These are phyloP conservation scores for Debaryomycetaceae sp. DNA, from an alignment of 1,139 yeast species.

Conservation along the genomic window DNA sequence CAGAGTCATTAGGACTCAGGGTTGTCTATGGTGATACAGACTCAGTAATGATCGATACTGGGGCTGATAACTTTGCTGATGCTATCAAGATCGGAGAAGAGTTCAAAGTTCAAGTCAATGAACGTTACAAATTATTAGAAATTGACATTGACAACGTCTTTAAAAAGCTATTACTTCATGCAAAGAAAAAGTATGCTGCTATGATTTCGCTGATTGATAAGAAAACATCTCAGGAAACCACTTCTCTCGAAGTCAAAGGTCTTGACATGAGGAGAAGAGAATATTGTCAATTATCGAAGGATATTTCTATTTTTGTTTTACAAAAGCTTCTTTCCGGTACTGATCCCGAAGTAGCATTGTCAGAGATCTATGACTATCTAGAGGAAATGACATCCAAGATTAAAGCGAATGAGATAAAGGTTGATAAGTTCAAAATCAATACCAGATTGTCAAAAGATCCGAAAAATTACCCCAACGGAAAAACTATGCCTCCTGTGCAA, in stretches of 20 bases:
- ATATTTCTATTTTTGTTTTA: slow-evolving; percentile 73
- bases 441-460: slow-evolving; percentile 79
- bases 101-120: slow-evolving; percentile 83
- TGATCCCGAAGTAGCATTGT: slow-evolving; percentile 76
- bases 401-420: slow-evolving; percentile 56
- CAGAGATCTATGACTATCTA: slow-evolving; percentile 69
- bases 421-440: slow-evolving; percentile 67
- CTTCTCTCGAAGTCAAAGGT: slow-evolving; percentile 85
- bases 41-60: slow-evolving; percentile 97
- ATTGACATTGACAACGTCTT: slow-evolving; percentile 95
- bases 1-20: slow-evolving; percentile 75
- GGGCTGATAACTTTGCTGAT: slow-evolving; percentile 62
- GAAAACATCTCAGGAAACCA: slow-evolving; percentile 47
- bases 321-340: slow-evolving; percentile 67
- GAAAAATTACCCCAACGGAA: slow-evolving; percentile 68
- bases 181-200: slow-evolving; percentile 99
- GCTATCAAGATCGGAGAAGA: slow-evolving; percentile 83
- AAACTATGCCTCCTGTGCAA: slow-evolving; percentile 88
- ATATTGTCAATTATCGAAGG: slow-evolving; percentile 88
- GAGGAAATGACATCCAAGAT: slow-evolving; percentile 59
- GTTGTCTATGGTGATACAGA: slow-evolving; percentile 99
- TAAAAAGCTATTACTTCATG: slow-evolving; percentile 78
- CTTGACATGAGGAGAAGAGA: slow-evolving; percentile 97
- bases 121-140: slow-evolving; percentile 80
- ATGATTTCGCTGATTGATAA: slow-evolving; percentile 53